Evolutionary conservation across 1,284 basidiomycete species (phyloP).

Genomic region (Ceratorhiza oryzae-sativae): DNA sequence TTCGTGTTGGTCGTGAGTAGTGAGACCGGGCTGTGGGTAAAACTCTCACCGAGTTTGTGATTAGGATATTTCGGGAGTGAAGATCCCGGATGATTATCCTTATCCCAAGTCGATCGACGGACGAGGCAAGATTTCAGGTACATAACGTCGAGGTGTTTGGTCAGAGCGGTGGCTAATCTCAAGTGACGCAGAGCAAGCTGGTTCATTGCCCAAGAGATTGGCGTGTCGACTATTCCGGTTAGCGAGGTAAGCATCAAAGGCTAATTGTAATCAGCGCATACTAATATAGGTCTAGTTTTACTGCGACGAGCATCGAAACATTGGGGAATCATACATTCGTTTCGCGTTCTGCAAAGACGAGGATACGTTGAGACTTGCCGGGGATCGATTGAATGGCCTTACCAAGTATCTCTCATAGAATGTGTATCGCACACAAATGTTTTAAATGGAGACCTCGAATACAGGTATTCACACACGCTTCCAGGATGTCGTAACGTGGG

Average conservation of each 20-base stretch:
- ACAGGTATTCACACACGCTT: neutral
- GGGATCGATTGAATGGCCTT: constrained; percentile 76
- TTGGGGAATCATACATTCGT: constrained; percentile 86
- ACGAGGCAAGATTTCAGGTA: constrained; percentile 87
- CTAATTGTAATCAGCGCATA: neutral
- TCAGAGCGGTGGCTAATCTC: neutral
- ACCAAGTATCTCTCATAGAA: constrained; percentile 64
- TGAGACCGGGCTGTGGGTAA: neutral
- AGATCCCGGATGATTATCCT: constrained; percentile 84
- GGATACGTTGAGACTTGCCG: constrained; percentile 79
- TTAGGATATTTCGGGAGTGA: constrained; percentile 81
- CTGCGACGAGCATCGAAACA: constrained; percentile 79
- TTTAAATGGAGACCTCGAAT: neutral
- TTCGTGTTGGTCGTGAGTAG: constrained; percentile 82
- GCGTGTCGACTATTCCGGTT: constrained; percentile 90
- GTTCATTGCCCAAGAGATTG: constrained; percentile 88
- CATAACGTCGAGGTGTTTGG: constrained; percentile 49
- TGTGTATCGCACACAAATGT: neutral
- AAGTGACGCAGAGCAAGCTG: constrained; percentile 70
- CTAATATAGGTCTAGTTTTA: constrained; percentile 73
- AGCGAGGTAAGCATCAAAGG: constrained; percentile 72
- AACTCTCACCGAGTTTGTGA: constrained; percentile 47
- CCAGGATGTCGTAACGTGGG: neutral
- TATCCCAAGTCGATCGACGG: constrained; percentile 80
- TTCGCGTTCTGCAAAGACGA: constrained; percentile 95